Conservation (phyloP, 2,329 filamentous ascomycete genomes). For the Pyricularia pennisetigena region DNA sequence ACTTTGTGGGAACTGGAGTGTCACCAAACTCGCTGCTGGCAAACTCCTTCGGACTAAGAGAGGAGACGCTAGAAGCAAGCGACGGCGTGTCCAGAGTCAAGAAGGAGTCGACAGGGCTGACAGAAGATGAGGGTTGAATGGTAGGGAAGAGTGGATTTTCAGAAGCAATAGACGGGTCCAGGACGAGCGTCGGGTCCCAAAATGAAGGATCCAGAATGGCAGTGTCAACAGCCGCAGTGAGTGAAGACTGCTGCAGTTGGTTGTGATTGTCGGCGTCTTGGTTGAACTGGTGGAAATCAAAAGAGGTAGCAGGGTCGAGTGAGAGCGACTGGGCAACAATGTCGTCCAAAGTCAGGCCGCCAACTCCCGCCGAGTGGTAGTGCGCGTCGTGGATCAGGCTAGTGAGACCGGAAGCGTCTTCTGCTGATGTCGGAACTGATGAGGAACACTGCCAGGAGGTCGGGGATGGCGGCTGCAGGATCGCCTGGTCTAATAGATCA, state of each 20-base stretch:
- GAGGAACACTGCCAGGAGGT: neutral
- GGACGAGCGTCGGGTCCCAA: neutral
- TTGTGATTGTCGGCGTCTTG: neutral
- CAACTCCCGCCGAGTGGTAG: neutral
- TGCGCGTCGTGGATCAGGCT: neutral
- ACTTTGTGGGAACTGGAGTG: neutral
- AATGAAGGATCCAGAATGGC: neutral
- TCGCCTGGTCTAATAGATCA: neutral
- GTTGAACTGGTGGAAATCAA: neutral
- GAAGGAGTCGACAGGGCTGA: conserved; percentile 2
- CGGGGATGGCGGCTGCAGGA: neutral
- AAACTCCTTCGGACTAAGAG: conserved; percentile 4
- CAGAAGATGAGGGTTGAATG: neutral
- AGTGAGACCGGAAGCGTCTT: neutral
- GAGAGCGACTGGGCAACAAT: neutral
- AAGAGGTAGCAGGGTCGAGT: neutral
- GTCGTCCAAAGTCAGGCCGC: neutral
- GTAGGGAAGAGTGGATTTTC: neutral
- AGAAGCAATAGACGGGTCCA: neutral
- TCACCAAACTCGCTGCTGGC: neutral
- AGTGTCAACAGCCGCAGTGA: neutral
- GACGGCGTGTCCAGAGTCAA: conserved; percentile 2
- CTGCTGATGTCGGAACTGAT: neutral
- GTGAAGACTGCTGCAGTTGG: neutral
- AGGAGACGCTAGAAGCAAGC: conserved; percentile 5